These are phyloP conservation scores for Beauveria varroae DNA, from an alignment of 2,329 filamentous ascomycete genomes.

Conservation along the genomic window DNA sequence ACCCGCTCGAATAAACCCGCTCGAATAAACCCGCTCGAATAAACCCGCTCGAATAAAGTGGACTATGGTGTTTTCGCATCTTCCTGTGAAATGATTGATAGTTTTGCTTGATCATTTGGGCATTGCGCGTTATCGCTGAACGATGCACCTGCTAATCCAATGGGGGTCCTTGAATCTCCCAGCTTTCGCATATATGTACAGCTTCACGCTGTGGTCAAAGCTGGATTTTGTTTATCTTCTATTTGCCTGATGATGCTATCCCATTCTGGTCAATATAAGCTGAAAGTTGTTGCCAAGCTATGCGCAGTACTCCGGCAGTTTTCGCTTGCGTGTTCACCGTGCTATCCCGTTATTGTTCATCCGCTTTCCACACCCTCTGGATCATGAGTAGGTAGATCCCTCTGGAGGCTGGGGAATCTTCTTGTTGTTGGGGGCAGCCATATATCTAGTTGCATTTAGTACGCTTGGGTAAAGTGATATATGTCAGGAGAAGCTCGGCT, in stretches of 20 bases:
- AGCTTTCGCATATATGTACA: neutral
- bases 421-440: conserved; percentile 87
- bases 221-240: neutral
- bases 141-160: neutral
- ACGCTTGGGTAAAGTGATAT: neutral
- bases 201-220: too few relatives aligned
- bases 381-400: conserved; percentile 50
- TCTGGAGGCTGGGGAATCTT: conserved; percentile 92
- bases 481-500: neutral
- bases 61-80: too few relatives aligned
- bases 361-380: neutral
- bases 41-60: too few relatives aligned
- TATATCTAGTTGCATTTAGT: conserved; percentile 55
- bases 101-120: too few relatives aligned
- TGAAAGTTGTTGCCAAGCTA: neutral
- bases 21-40: neutral
- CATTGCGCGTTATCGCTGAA: neutral
- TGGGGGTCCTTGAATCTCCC: neutral
- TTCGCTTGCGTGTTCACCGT: neutral
- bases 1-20: neutral
- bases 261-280: neutral
- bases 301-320: neutral
- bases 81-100: too few relatives aligned
- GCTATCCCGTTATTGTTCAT: neutral
- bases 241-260: neutral